Conservation (phyloP, 768 basidiomycete species). For the Omphalotus guepiniiformis region DNA sequence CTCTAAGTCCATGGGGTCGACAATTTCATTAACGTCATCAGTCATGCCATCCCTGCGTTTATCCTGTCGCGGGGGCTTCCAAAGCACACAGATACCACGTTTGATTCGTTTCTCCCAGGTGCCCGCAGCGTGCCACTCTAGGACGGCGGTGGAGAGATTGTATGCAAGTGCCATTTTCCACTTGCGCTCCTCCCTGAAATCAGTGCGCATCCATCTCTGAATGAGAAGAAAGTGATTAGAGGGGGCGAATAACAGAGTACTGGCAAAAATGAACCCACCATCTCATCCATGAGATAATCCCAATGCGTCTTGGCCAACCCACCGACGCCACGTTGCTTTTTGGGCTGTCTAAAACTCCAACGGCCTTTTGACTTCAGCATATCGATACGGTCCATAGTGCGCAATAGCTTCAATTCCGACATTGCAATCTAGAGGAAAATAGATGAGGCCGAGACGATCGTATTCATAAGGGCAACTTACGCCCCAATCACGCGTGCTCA, state of each 20-base stretch:
- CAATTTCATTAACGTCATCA: slow-evolving; percentile 24
- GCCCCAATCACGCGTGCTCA: slow-evolving; percentile 79
- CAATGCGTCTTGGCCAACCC: slow-evolving; percentile 80
- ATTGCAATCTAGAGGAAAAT: slow-evolving; percentile 60
- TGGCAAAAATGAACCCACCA: slow-evolving; percentile 49
- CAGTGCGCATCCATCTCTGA: slow-evolving; percentile 95
- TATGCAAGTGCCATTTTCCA: slow-evolving; percentile 90
- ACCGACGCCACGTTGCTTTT: slow-evolving; percentile 82
- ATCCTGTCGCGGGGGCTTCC: slow-evolving; percentile 45
- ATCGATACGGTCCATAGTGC: slow-evolving; percentile 84
- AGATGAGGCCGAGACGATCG: slow-evolving; percentile 2
- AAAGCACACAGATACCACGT: slow-evolving; percentile 64
- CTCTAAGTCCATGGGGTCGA: slow-evolving; percentile 21
- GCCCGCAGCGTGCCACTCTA: slow-evolving; percentile 82
- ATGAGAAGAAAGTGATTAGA: slow-evolving; percentile 2
- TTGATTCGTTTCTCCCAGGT: slow-evolving; percentile 58
- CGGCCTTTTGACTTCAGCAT: slow-evolving; percentile 69
- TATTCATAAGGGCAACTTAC: slow-evolving; percentile 38
- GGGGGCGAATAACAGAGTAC: neutral
- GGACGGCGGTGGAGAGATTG: slow-evolving; percentile 73
- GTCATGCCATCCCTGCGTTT: slow-evolving; percentile 33
- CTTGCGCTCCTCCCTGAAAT: slow-evolving; percentile 89
- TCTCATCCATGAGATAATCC: slow-evolving; percentile 96
- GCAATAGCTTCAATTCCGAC: slow-evolving; percentile 69
- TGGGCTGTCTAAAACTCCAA: slow-evolving; percentile 95